Conservation (phyloP, 2,329 filamentous ascomycete species). For the Blastomyces gilchristii region DNA sequence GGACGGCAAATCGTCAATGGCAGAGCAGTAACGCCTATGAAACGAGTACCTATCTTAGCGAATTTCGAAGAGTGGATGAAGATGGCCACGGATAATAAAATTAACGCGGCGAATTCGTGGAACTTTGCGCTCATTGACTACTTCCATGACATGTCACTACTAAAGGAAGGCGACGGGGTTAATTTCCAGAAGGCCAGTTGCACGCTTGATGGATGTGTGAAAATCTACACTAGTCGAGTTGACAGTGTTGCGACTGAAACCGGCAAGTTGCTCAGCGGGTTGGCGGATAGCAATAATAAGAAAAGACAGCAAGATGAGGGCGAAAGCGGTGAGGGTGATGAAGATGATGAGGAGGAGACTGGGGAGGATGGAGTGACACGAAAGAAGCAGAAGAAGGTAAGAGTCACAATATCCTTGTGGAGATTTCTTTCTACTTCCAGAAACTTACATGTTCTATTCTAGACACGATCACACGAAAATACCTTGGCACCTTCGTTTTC, state of each 20-base stretch:
- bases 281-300: slow-evolving; percentile 66
- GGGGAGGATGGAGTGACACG: slow-evolving; percentile 40
- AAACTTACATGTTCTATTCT: slow-evolving; percentile 23
- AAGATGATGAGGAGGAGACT: slow-evolving; percentile 45
- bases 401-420: neutral
- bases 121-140: slow-evolving; percentile 99
- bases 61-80: slow-evolving; percentile 99
- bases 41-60: slow-evolving; percentile 85
- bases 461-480: slow-evolving; percentile 75
- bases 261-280: slow-evolving; percentile 81
- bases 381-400: slow-evolving; percentile 61
- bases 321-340: slow-evolving; percentile 53
- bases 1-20: slow-evolving; percentile 52
- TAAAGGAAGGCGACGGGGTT: slow-evolving; percentile 92
- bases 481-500: slow-evolving; percentile 83
- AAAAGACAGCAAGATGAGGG: slow-evolving; percentile 55
- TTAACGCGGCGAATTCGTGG: slow-evolving; percentile 97
- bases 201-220: slow-evolving; percentile 94
- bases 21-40: slow-evolving; percentile 81
- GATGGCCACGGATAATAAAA: slow-evolving; percentile 99
- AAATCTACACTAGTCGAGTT: slow-evolving; percentile 97
- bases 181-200: slow-evolving; percentile 99
- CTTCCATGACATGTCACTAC: slow-evolving; percentile 95
- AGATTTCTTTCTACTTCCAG: neutral
- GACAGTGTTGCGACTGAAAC: slow-evolving; percentile 98